Conservation (phyloP, 176 grass and related monocot species). For the Musa itinerans region DNA sequence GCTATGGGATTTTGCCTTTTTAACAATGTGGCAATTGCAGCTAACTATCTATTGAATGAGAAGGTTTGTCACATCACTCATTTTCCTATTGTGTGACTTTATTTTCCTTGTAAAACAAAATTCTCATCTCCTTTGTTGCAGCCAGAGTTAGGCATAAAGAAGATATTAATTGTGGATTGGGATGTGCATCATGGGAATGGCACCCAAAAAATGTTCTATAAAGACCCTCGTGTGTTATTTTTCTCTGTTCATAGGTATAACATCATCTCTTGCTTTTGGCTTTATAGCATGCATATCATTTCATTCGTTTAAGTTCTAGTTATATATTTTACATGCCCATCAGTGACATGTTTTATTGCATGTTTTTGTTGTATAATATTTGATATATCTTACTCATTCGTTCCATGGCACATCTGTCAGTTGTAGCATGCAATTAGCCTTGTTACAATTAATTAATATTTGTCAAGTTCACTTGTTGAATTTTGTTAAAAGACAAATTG, state of each 20-base stretch:
- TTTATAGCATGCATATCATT: not conserved
- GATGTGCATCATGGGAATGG: slow-evolving; percentile 97
- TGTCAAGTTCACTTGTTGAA: not conserved
- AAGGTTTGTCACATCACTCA: slow-evolving; percentile 26
- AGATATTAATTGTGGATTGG: slow-evolving; percentile 97
- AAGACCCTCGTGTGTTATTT: slow-evolving; percentile 79
- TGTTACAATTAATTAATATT: not conserved
- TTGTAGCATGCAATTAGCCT: not conserved
- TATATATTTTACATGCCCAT: not conserved
- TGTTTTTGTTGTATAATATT: not conserved
- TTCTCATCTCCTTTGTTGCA: slow-evolving; percentile 29
- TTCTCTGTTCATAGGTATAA: slow-evolving; percentile 92
- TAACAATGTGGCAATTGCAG: slow-evolving; percentile 86
- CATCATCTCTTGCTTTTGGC: not conserved
- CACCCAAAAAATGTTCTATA: slow-evolving; percentile 88
- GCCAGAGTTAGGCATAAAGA: slow-evolving; percentile 83
- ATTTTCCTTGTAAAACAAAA: not conserved
- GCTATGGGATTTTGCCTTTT: slow-evolving; percentile 99
- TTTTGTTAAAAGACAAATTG: not conserved
- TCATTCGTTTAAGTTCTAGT: not conserved
- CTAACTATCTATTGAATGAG: slow-evolving; percentile 85
- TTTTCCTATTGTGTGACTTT: not conserved
- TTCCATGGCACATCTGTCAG: not conserved
- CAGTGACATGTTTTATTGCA: not conserved
- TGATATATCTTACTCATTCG: not conserved